Percentiles rank a stretch among this genome's conserved stretches.
phyloP scores from a whole-genome alignment of 2,329 filamentous ascomycete species.

The Volutella citrinella region DNA sequence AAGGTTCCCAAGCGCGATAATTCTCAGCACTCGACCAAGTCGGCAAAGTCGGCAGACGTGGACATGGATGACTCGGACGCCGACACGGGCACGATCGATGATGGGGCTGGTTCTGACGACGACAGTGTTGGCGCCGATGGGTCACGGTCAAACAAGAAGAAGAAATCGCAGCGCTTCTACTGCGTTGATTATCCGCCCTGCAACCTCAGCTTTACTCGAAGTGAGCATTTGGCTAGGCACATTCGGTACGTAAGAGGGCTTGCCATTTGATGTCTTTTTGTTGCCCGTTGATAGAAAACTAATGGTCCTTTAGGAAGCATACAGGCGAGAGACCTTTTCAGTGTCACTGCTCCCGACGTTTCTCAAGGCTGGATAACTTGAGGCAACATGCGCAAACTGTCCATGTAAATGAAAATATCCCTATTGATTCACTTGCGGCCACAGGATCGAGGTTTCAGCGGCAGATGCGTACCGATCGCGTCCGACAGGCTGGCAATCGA shows the following conservation, averaged over 20 bases:
- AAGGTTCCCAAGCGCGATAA: conserved; percentile 41
- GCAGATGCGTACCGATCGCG: conserved; percentile 84
- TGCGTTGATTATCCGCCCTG: conserved; percentile 95
- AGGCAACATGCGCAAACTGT: conserved; percentile 97
- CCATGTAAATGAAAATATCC: conserved; percentile 96
- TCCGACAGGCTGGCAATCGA: conserved; percentile 68
- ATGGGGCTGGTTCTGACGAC: conserved; percentile 59
- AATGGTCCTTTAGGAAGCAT: conserved; percentile 67
- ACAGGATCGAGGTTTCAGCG: conserved; percentile 89
- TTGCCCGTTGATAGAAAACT: conserved; percentile 7
- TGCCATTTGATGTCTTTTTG: no score
- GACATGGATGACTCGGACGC: conserved; percentile 76
- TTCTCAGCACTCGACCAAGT: conserved; percentile 60
- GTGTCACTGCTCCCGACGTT: conserved; percentile 90
- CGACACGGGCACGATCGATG: conserved; percentile 49
- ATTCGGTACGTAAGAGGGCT: conserved; percentile 77
- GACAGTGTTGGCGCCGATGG: conserved; percentile 63
- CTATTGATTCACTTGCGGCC: conserved; percentile 86
- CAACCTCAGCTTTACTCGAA: conserved; percentile 90
- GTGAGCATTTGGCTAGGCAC: conserved; percentile 91
- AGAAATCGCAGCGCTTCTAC: conserved; percentile 94
- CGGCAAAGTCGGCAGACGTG: conserved; percentile 64
- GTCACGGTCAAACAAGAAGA: conserved; percentile 81
- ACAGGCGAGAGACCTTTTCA: conserved; percentile 96
- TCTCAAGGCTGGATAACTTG: conserved; percentile 91